Evolutionary conservation across 164 flowering plant genomes (phyloP), one percentile per base, ranked within the genome.

Genomic region (Kingdonia uniflora): DNA sequence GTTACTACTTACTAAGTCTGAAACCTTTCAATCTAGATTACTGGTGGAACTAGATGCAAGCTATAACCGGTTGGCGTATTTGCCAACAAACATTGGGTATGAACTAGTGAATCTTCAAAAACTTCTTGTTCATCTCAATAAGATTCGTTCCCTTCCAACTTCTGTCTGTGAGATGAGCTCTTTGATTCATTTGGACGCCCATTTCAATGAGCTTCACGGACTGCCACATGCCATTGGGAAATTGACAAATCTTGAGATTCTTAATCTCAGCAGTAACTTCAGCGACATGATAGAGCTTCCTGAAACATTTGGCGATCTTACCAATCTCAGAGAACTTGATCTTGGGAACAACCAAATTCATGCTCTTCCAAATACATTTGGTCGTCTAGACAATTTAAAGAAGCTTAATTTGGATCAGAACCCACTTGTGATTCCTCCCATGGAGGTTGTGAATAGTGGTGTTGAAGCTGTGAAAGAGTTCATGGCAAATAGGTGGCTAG

Each of bases 191-290:
- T 55, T 92, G 51, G 96, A 88, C 66, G 87, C 70, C 42, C 99
- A 92, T 71, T 92, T 92, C 77, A 88, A 92, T 60, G 94, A 88
- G 74, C 88, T 92, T n/a, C 75, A 49, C 23, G 84, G 84, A 40
- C 87, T 88, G 56, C 99, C 99, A 14, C 49, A 39, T 46, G 63
- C 91, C 1, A 66, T 92, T 59, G 99, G 95, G 54, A 77, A 56
- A 45, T 62, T 92, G 66, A 70, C 73, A 17, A 80, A 74, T 63
- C 95, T 92, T 16, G 87, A 86, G 68, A 63, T 58, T 42, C 75
- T 92, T 19, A 80, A 91, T 64, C 69, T 91, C 42, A 71, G 92
- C 71, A 80, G 84, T 42, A 91, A 91, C 66, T 91, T 91, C 68
- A 85, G 67, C 55, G 97, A 91, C 56, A 53, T 91, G 59, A 73